phyloP scores from a whole-genome alignment of 805 yeast genomes.

The Candida manassasensis region DNA sequence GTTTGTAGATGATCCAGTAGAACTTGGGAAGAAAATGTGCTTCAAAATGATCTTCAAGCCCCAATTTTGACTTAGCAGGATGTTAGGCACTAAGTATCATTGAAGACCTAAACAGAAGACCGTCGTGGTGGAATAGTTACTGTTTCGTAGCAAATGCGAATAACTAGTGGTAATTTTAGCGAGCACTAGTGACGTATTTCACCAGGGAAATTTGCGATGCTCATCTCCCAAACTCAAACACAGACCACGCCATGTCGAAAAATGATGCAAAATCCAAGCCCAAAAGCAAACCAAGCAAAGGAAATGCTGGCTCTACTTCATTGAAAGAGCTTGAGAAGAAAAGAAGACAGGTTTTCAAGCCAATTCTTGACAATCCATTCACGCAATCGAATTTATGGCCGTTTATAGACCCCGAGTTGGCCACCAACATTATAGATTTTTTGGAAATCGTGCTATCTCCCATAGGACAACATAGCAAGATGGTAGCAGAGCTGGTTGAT shows the following conservation, averaged over 20 bases:
- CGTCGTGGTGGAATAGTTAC: no score
- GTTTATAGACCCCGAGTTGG: conserved; percentile 34
- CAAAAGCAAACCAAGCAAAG: neutral
- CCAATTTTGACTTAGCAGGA: no score
- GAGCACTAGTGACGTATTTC: no score
- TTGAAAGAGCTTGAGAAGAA: conserved; percentile 47
- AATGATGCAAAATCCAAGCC: neutral
- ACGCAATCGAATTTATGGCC: conserved; percentile 43
- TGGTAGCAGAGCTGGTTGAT: conserved; percentile 1
- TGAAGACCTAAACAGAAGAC: no score
- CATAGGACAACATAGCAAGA: conserved; percentile 22
- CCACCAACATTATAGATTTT: conserved; percentile 34
- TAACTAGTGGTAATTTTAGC: no score
- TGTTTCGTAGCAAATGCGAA: no score
- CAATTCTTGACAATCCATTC: conserved; percentile 61
- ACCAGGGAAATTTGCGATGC: neutral
- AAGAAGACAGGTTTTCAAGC: conserved; percentile 56
- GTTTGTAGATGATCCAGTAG: no score
- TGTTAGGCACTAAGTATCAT: no score
- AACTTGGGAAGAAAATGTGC: no score
- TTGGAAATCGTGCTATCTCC: conserved; percentile 29
- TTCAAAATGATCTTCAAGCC: no score
- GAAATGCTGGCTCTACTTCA: conserved; percentile 19
- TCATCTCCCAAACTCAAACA: neutral
- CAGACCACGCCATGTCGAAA: neutral